Percentiles rank a stretch among this genome's conserved stretches.
phyloP scores from a whole-genome alignment of 1,284 basidiomycete genomes.

The Tylopilus orsonianus region DNA sequence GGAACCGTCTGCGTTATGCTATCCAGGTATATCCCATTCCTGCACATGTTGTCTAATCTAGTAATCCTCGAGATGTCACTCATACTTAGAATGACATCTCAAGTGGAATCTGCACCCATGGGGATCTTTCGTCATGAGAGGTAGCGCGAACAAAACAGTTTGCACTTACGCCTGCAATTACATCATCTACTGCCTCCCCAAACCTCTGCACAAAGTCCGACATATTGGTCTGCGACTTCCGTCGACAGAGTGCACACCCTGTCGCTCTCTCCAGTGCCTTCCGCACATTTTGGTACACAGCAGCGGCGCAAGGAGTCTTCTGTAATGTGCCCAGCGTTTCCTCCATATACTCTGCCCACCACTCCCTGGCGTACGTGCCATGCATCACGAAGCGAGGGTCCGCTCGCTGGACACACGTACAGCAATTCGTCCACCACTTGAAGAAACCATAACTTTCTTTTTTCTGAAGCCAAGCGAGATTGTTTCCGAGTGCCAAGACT shows the following conservation, averaged over 20 bases:
- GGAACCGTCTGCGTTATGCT: background rate
- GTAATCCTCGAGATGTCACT: background rate
- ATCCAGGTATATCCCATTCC: background rate
- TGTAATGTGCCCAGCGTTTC: slow-evolving; percentile 21
- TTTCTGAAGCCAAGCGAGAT: slow-evolving; percentile 29
- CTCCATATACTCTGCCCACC: slow-evolving; percentile 35
- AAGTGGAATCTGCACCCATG: slow-evolving; percentile 23
- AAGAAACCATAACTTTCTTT: slow-evolving; percentile 26
- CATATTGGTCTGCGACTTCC: slow-evolving; percentile 20
- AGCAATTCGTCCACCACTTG: slow-evolving; percentile 31
- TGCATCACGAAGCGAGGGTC: slow-evolving; percentile 29
- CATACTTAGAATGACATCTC: slow-evolving; percentile 17
- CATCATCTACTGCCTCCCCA: slow-evolving; percentile 23
- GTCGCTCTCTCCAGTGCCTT: slow-evolving; percentile 23
- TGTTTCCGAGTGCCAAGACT: slow-evolving; percentile 21
- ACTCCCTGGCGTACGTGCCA: slow-evolving; percentile 29
- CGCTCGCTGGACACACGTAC: slow-evolving; percentile 22
- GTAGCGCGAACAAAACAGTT: background rate
- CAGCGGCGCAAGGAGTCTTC: slow-evolving; percentile 26
- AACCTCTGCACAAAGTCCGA: slow-evolving; percentile 24
- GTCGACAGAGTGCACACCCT: slow-evolving; percentile 24
- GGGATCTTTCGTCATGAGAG: background rate
- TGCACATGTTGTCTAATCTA: background rate
- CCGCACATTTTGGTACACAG: slow-evolving; percentile 20
- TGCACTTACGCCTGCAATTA: slow-evolving; percentile 22